These are phyloP conservation scores for Piloderma croceum DNA, from an alignment of 768 basidiomycete species.

Conservation along the genomic window DNA sequence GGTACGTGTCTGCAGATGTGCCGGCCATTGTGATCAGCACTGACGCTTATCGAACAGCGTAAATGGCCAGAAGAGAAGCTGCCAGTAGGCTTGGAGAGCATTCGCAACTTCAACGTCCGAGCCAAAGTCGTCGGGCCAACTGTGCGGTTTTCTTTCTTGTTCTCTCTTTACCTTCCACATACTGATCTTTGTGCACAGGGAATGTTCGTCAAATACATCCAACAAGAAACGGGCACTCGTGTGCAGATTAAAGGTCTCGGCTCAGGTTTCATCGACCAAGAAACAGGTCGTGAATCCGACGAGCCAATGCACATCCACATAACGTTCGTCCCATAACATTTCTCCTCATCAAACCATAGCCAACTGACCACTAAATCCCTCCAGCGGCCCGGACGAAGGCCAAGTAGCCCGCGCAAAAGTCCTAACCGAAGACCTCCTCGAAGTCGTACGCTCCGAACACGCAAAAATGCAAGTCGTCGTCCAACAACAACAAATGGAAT, in stretches of 20 bases:
- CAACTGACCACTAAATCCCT: background rate
- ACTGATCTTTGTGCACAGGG: constrained; percentile 45
- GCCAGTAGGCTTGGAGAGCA: constrained; percentile 79
- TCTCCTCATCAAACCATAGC: background rate
- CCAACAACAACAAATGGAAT: constrained; percentile 78
- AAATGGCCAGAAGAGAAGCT: constrained; percentile 99
- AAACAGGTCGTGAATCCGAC: constrained; percentile 82
- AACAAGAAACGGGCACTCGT: constrained; percentile 90
- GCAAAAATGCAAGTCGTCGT: constrained; percentile 65
- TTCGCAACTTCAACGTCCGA: constrained; percentile 95
- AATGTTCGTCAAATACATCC: constrained; percentile 97
- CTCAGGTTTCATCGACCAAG: constrained; percentile 90
- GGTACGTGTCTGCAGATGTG: constrained; percentile 30
- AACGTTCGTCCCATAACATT: constrained; percentile 35
- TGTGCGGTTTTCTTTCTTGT: constrained; percentile 37
- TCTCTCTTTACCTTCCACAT: background rate
- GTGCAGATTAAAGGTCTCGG: constrained; percentile 97
- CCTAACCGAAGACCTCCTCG: constrained; percentile 81
- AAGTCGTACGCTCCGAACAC: constrained; percentile 85
- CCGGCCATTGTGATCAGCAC: background rate
- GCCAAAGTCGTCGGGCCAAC: constrained; percentile 96
- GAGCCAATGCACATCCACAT: constrained; percentile 92
- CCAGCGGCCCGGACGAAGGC: constrained; percentile 77
- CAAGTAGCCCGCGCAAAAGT: constrained; percentile 85
- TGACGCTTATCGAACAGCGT: constrained; percentile 41